Evolutionary conservation across 352 stramenopile species (phyloP).

Genomic region (Thalassiosira mediterranea): DNA sequence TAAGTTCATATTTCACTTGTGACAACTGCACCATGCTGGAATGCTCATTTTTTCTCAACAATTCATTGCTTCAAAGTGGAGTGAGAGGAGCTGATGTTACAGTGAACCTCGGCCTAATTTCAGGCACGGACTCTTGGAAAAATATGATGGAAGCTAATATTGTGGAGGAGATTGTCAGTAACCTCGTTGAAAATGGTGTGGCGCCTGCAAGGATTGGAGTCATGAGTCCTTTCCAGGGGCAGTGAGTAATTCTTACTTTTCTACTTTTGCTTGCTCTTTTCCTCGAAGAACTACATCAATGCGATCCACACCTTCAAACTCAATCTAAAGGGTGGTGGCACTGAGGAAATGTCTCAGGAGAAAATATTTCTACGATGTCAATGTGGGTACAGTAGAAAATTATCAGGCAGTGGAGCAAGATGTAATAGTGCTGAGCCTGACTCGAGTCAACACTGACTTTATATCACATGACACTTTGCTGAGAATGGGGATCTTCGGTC

Average conservation of each 20-base stretch:
- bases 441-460: conserved; percentile 57
- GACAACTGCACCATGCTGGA: no score
- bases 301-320: no score
- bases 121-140: conserved; percentile 67
- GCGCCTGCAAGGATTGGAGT: conserved; percentile 56
- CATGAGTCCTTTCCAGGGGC: conserved; percentile 69
- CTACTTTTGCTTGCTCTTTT: no score
- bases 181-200: conserved; percentile 46
- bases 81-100: conserved; percentile 52
- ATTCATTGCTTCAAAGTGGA: no score
- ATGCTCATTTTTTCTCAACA: no score
- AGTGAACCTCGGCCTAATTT: conserved; percentile 49
- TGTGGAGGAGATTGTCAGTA: conserved; percentile 54
- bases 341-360: conserved; percentile 59
- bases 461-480: conserved; percentile 52
- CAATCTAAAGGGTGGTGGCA: no score
- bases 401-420: conserved; percentile 69
- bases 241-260: no score
- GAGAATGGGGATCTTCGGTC: conserved; percentile 62
- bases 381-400: conserved; percentile 72
- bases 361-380: conserved; percentile 51
- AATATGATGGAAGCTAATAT: conserved; percentile 60
- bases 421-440: conserved; percentile 73
- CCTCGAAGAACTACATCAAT: no score
- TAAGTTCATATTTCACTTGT: no score